Evolutionary conservation across 2,329 filamentous ascomycete genomes (phyloP).

Genomic region (Graphilbum fragrans): DNA sequence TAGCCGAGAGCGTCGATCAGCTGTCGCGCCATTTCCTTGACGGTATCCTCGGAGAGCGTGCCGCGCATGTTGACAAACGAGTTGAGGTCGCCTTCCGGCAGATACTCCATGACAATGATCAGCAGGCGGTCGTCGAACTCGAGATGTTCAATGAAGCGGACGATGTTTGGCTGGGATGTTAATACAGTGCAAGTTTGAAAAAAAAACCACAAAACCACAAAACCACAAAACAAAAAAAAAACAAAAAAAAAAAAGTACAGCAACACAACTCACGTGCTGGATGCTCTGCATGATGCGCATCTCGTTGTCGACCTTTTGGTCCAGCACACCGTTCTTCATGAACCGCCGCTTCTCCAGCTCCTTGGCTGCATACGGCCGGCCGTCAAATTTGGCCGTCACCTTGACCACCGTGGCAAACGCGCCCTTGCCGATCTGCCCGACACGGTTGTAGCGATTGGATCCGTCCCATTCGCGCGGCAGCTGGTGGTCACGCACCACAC

Average conservation of each 20-base stretch:
- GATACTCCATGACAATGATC: slow-evolving; percentile 95
- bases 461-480: slow-evolving; percentile 64
- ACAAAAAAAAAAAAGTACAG: neutral
- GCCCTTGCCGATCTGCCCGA: slow-evolving; percentile 74
- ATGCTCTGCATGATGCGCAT: slow-evolving; percentile 90
- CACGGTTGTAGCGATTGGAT: slow-evolving; percentile 71
- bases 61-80: slow-evolving; percentile 52
- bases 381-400: slow-evolving; percentile 74
- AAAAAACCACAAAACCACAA: neutral
- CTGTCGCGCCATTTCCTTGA: slow-evolving; percentile 62
- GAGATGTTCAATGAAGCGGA: slow-evolving; percentile 80
- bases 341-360: slow-evolving; percentile 89
- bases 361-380: slow-evolving; percentile 78
- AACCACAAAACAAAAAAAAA: slow-evolving; percentile 6
- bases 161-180: slow-evolving; percentile 62
- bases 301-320: slow-evolving; percentile 90
- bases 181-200: neutral
- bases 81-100: slow-evolving; percentile 72
- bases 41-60: slow-evolving; percentile 53
- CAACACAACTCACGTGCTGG: slow-evolving; percentile 53
- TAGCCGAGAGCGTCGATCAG: slow-evolving; percentile 76
- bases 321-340: slow-evolving; percentile 81
- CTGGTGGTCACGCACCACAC: slow-evolving; percentile 15
- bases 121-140: slow-evolving; percentile 73
- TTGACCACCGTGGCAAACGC: slow-evolving; percentile 93